Evolutionary conservation across 1,139 yeast species (phyloP), one percentile per base, ranked within the genome.

Genomic region (Pichia sp.): DNA sequence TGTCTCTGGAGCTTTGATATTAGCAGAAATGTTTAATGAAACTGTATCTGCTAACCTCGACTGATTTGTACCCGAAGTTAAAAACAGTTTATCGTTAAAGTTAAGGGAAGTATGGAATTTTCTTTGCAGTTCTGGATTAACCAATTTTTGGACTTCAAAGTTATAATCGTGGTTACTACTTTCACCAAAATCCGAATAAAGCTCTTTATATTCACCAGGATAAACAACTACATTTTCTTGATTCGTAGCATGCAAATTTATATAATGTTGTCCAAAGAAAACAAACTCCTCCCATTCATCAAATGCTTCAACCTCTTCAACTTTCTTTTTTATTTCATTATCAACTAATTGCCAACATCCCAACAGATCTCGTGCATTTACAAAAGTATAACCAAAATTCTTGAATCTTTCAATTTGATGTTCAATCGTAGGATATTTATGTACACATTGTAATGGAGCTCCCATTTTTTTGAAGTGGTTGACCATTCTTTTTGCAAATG

Each of bases 211-310:
- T 33, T 40, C n/a, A 7, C 10, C 25, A 8, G 9, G 18, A 30
- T 53, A 53, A 10, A 52, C 51, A 5, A 40, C 28, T 7, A 50
- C 47, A 25, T 47, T 36, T 4, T 28, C 34, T 33, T 57, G 52
- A 58, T 76, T 79, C 1, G 81, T 73, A 1, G 89, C 87, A 63
- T 84, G 89, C 4, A 83, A 70, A 34, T 84, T 71, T 38, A 82
- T 71, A 60, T 86, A 86, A 61, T 86, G 94, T 57, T 85, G 94
- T 54, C 89, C 81, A 60, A 85, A 86, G 25, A 84, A 63, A 32
- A 82, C 74, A 55, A 86, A 86, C 63, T 86, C 95, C 64, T 86
- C 95, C 80, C 86, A 77, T 65, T 86, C 95, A 61, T 86, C 95
- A 64, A 86, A 86, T 7, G 76, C 77, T 62, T 86, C 95, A 31